phyloP scores from a whole-genome alignment of 768 basidiomycete genomes.

The Leucocoprinus leucothites region DNA sequence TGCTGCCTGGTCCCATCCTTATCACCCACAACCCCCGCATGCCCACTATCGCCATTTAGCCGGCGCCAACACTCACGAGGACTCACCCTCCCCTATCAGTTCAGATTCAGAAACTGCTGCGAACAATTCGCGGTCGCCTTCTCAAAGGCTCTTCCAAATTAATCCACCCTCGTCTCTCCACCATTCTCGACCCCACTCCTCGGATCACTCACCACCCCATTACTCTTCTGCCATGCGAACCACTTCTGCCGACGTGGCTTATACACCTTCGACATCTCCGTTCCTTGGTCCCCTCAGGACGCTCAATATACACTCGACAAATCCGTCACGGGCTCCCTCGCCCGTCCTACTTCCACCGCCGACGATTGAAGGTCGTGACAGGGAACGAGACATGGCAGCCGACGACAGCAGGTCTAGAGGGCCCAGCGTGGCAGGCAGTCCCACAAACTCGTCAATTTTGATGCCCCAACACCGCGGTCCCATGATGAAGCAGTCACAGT shows the following conservation, averaged over 20 bases:
- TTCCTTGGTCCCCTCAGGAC: constrained; percentile 78
- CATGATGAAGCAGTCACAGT: constrained; percentile 6
- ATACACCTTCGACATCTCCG: constrained; percentile 75
- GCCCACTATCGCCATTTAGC: constrained; percentile 28
- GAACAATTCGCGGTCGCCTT: constrained; percentile 17
- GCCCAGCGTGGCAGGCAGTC: constrained; percentile 13
- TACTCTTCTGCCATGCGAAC: constrained; percentile 27
- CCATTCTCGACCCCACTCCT: constrained; percentile 18
- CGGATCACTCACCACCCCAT: constrained; percentile 29
- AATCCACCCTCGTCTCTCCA: constrained; percentile 18
- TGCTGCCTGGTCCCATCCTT: constrained; percentile 31
- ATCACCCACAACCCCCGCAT: constrained; percentile 41
- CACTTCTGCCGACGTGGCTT: constrained; percentile 31
- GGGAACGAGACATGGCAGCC: constrained; percentile 7
- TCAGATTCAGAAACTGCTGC: constrained; percentile 57
- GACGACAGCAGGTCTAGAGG: constrained; percentile 7
- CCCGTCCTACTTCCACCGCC: constrained; percentile 65
- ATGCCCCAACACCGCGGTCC: neutral
- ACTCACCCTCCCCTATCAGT: constrained; percentile 68
- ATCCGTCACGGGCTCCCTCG: constrained; percentile 68
- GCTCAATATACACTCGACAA: constrained; percentile 69
- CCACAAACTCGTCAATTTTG: constrained; percentile 13
- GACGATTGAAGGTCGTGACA: constrained; percentile 1
- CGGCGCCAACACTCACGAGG: constrained; percentile 39
- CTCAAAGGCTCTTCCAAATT: constrained; percentile 27